These are phyloP conservation scores for Seiridium cupressi DNA, from an alignment of 2,329 filamentous ascomycete genomes.

Conservation along the genomic window DNA sequence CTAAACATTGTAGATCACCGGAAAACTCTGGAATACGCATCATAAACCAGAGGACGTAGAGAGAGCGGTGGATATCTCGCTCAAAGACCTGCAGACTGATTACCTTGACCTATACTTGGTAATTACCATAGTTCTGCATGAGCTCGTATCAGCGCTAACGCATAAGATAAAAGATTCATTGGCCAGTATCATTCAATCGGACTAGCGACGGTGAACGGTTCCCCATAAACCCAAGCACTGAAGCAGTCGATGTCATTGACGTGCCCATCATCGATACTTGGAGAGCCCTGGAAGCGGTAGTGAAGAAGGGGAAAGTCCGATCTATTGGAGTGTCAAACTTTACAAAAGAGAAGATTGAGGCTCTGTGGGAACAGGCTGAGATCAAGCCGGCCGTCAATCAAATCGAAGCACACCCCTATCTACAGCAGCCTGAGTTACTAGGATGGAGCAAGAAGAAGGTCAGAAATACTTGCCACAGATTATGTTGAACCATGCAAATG, in stretches of 20 bases:
- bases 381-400: conserved; percentile 51
- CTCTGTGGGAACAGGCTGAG: conserved; percentile 45
- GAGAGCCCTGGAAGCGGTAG: conserved; percentile 36
- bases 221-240: conserved; percentile 17
- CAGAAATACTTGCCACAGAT: neutral
- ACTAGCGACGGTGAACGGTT: conserved; percentile 13
- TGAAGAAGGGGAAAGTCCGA: conserved; percentile 50
- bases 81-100: conserved; percentile 32
- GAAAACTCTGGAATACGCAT: conserved; percentile 24
- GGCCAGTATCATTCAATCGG: conserved; percentile 29
- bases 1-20: conserved; percentile 1
- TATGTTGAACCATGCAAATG: neutral
- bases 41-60: conserved; percentile 31
- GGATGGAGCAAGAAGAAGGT: conserved; percentile 14
- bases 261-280: conserved; percentile 17
- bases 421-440: conserved; percentile 34
- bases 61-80: conserved; percentile 26
- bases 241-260: conserved; percentile 21
- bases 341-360: conserved; percentile 49
- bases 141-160: too few relatives aligned
- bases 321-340: conserved; percentile 62
- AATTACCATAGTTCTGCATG: too few relatives aligned
- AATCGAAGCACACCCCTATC: conserved; percentile 46
- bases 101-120: conserved; percentile 36
- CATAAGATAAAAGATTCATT: conserved; percentile 26